These are phyloP conservation scores for Penicillium desertorum DNA, from an alignment of 495 filamentous ascomycete genomes.

Conservation along the genomic window DNA sequence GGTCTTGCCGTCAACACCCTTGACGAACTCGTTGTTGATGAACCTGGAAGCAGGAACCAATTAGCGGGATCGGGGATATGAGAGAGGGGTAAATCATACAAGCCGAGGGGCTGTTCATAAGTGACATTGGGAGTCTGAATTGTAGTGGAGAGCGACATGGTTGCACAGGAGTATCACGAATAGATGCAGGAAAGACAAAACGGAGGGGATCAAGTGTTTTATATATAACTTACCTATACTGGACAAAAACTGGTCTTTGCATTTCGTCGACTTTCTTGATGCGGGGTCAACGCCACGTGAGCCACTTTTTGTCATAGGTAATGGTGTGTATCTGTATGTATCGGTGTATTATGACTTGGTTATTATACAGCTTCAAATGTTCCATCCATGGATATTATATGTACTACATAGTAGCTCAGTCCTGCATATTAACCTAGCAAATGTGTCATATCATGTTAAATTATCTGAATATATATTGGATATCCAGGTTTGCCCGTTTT, in stretches of 20 bases:
- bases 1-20: slow-evolving; percentile 75
- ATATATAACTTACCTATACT: neutral
- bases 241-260: neutral
- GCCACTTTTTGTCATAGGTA: neutral
- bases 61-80: slow-evolving; percentile 10
- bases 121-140: slow-evolving; percentile 50
- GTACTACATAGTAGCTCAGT: too few relatives aligned
- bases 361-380: too few relatives aligned
- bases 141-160: slow-evolving; percentile 42
- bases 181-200: slow-evolving; percentile 13
- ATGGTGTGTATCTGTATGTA: too few relatives aligned
- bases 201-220: slow-evolving; percentile 1
- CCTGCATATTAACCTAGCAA: too few relatives aligned
- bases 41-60: slow-evolving; percentile 57
- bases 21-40: slow-evolving; percentile 97
- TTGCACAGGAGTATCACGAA: slow-evolving; percentile 20
- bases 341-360: too few relatives aligned
- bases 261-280: slow-evolving; percentile 8
- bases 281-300: slow-evolving; percentile 4
- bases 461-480: too few relatives aligned
- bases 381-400: too few relatives aligned
- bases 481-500: too few relatives aligned
- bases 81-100: slow-evolving; percentile 59
- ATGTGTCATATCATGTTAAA: too few relatives aligned
- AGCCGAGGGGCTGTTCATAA: slow-evolving; percentile 81